These are phyloP conservation scores for Myrica gale DNA, from an alignment of 306 rosid genomes.

Conservation along the genomic window DNA sequence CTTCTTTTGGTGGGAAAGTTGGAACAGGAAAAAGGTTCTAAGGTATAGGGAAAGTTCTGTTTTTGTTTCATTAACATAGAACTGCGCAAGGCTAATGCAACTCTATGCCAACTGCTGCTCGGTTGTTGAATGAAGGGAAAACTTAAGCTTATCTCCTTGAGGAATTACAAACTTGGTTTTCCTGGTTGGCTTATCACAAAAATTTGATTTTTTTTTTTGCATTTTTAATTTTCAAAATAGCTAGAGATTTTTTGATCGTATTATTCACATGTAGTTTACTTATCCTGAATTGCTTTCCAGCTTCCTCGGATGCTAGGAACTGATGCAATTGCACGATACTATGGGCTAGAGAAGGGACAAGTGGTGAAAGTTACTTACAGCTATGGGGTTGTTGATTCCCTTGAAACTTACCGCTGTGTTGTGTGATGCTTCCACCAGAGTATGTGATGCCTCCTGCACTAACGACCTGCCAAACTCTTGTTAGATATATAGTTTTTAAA, in stretches of 20 bases:
- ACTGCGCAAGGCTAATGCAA: neutral
- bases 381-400: slow-evolving; percentile 23
- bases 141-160: neutral
- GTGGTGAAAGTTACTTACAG: slow-evolving; percentile 37
- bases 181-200: neutral
- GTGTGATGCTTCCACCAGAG: slow-evolving; percentile 15
- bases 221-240: neutral
- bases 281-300: slow-evolving; percentile 19
- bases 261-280: slow-evolving; percentile 12
- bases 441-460: no score
- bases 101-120: neutral
- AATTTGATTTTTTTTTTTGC: neutral
- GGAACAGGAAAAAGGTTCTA: neutral
- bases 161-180: neutral
- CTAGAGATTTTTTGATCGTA: neutral
- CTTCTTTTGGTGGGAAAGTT: neutral
- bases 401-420: slow-evolving; percentile 21
- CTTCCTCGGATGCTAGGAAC: slow-evolving; percentile 44
- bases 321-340: slow-evolving; percentile 44
- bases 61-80: neutral
- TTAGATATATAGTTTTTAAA: no score
- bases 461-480: no score
- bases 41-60: neutral
- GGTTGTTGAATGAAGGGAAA: neutral
- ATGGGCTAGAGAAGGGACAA: slow-evolving; percentile 48